Base-by-base conservation (phyloP, 495 filamentous ascomycete genomes). In the Annulohypoxylon moriforme region DNA sequence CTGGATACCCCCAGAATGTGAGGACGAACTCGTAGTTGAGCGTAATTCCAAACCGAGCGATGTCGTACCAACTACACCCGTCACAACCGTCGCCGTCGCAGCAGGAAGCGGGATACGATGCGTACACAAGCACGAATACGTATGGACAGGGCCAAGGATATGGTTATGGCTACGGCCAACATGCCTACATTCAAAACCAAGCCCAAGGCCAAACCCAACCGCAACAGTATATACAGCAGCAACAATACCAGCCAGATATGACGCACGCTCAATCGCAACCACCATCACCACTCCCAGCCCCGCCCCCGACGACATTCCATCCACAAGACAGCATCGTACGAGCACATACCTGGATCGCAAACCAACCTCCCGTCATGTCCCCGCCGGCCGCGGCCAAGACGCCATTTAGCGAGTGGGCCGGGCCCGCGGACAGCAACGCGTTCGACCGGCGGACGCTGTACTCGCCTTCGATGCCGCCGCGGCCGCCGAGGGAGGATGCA, bases 41-140 rank as follows among this genome's bases (percentile, higher is more conserved):
- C 14, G 31, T 31, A 60, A 60, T 38, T 16, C 22, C 31, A 66
- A 14, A 36, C 57, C 40, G 47, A 67, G 47, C 67, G 20, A 74
- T 74, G 71, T 74, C 71, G 49, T 74, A 74, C 40, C 61, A 74
- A 53, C 42, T 74, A 18, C 67, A 67, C 20, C 67, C 71, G 8
- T 8, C 62, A 38, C 61, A 66, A 42, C 67, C 56, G 3, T 34
- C 52, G 13, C 31, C 52, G 31, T 40, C 29, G 52, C 55, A 53
- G 36, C 61, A 61, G 52, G 38, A 52, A 40, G 49, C 34, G 42
- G 52, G 47, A 31, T 56, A 60, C 27, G 58, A 59, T 67, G 46
- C 6, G 11, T 67, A 70, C 42, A 52, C 31, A 20, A 59, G n/a
- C 31, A 22, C 27, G 52, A 22, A 58, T 11, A 11, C 52, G 9